Evolutionary conservation across 345 rosid species (phyloP), one percentile per base, ranked within the genome.

Genomic region (Ceriops zippeliana): DNA sequence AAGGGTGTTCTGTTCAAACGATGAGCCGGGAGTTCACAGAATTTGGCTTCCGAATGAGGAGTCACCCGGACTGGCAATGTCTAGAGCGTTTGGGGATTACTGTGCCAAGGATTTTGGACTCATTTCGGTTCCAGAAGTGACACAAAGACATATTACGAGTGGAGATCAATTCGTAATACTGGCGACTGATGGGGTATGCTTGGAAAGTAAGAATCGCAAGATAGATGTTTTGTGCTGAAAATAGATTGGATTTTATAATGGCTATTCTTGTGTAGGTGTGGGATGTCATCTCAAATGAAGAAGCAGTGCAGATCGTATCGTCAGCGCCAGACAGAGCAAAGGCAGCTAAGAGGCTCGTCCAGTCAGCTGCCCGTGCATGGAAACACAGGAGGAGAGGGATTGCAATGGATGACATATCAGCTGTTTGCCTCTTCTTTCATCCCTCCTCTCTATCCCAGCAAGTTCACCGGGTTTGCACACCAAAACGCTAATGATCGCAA

Each of bases 1-100:
- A 17, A 34, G 93, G 38, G 91, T 93, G 1, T 93, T 89, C 81
- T 85, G 93, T 70, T 66, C 89, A 21, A 57, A 81, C 2, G 98
- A 93, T 31, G 97, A 93, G 79, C 98, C 93, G n/a, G 96, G 96
- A 13, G 91, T 93, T 42, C 96, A 93, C 72, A 86, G 98, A 16
- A 76, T 93, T 26, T 93, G 98, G 98, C 87, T 88, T 68, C 97
- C 97, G 2, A 76, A 86, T 47, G 86, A 65, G 67, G 91, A 91
- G 35, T 81, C 81, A 0, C 98, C 97, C 0, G 98, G 98, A 35
- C 89, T 93, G 5, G 96, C 98, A 52, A 93, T 93, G 98, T 93
- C 97, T 16, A 85, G 98, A 80, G 96, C 98, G 15, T 93, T 93
- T 27, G 98, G 97, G 27, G 98, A 93, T 82, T 86, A 86, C 72